Percentiles rank a stretch among this genome's conserved stretches.
phyloP scores from a whole-genome alignment of 768 basidiomycete genomes.

The Roridomyces roridus region DNA sequence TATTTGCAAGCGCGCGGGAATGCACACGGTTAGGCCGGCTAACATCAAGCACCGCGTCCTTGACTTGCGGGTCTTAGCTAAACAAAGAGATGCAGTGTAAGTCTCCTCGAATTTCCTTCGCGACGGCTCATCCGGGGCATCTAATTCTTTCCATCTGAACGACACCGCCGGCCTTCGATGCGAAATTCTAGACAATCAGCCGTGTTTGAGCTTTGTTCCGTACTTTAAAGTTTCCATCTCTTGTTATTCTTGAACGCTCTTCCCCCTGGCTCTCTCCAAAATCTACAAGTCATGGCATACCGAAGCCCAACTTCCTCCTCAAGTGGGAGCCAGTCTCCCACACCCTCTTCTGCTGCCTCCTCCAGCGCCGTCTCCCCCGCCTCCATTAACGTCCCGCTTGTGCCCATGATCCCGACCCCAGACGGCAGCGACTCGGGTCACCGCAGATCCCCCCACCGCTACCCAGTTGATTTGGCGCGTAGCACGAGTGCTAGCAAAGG shows the following conservation, averaged over 20 bases:
- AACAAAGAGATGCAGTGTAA: constrained; percentile 12
- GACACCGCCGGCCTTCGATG: constrained; percentile 14
- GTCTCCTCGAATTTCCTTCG: constrained; percentile 3
- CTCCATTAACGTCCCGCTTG: constrained; percentile 44
- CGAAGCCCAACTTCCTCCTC: constrained; percentile 54
- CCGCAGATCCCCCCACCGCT: constrained; percentile 54
- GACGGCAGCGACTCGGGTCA: constrained; percentile 30
- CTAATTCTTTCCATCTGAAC: constrained; percentile 7
- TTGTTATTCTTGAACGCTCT: constrained; percentile 27
- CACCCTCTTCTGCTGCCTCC: constrained; percentile 49
- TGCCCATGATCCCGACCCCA: constrained; percentile 38
- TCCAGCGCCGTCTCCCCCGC: constrained; percentile 52
- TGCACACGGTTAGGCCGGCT: constrained; percentile 12
- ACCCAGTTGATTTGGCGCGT: constrained; percentile 57
- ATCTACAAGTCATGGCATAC: constrained; percentile 53
- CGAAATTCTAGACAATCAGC: constrained; percentile 11
- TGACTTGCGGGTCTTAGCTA: constrained; percentile 14
- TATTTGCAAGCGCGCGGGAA: constrained; percentile 8
- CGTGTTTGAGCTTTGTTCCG: constrained; percentile 21
- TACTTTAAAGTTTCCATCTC: constrained; percentile 19
- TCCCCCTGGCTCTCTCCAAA: constrained; percentile 30
- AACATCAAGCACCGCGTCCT: constrained; percentile 17
- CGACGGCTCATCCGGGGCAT: constrained; percentile 16
- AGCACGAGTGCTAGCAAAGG: constrained; percentile 66
- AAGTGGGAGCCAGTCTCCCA: constrained; percentile 54